phyloP scores from a whole-genome alignment of 2,329 filamentous ascomycete genomes.

The Ceratocystiopsis minuta region DNA sequence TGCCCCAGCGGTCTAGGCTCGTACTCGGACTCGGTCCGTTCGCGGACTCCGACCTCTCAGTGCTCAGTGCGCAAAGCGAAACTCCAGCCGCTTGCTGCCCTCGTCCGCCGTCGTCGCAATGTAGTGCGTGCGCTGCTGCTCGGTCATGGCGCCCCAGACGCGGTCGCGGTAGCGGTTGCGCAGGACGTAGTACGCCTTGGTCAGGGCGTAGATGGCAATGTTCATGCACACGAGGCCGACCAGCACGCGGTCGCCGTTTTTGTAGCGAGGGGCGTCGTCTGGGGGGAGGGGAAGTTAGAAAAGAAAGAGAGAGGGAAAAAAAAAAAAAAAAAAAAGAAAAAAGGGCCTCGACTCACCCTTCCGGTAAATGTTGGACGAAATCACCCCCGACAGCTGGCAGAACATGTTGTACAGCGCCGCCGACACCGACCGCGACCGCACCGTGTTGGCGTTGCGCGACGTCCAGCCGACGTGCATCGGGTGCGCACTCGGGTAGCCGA shows the following conservation, averaged over 20 bases:
- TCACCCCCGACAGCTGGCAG: not conserved
- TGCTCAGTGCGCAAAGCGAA: constrained; percentile 20
- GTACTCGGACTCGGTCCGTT: no score
- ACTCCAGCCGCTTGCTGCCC: constrained; percentile 27
- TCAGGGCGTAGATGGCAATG: constrained; percentile 29
- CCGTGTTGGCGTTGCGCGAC: constrained; percentile 39
- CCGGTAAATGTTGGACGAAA: not conserved
- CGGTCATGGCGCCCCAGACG: constrained; percentile 29
- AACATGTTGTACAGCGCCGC: constrained; percentile 34
- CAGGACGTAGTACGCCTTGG: constrained; percentile 34
- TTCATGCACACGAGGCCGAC: constrained; percentile 31
- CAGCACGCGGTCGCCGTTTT: constrained; percentile 33
- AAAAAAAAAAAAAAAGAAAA: not conserved
- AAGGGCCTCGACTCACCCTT: not conserved
- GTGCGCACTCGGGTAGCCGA: not conserved
- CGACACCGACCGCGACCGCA: constrained; percentile 39
- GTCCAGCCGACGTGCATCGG: constrained; percentile 41
- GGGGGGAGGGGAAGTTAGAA: not conserved
- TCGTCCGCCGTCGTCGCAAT: constrained; percentile 22
- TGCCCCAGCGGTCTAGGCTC: no score
- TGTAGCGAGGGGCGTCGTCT: constrained; percentile 35
- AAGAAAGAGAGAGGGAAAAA: not conserved
- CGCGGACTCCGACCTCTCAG: no score
- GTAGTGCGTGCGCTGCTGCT: constrained; percentile 30
- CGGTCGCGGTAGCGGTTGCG: constrained; percentile 26